Conservation (phyloP, 148 eudicot genomes). For the Drosera capensis region DNA sequence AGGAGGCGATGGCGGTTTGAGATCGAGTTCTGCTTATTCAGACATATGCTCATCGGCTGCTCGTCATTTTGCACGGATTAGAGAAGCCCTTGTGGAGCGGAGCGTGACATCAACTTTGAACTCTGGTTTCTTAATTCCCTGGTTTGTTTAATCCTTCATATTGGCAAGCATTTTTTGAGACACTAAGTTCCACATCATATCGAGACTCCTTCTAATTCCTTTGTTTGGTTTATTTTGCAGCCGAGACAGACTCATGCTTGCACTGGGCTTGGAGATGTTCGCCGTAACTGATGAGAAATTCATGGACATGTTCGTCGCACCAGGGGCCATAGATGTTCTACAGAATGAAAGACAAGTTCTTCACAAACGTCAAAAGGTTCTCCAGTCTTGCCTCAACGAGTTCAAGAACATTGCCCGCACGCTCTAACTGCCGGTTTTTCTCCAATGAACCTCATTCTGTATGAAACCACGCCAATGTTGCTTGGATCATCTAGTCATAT, state of each 20-base stretch:
- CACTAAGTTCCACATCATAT: not conserved
- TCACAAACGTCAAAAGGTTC: constrained; percentile 78
- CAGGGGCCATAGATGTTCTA: constrained; percentile 75
- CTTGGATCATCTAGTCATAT: too few species aligned
- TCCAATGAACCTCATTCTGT: too few species aligned
- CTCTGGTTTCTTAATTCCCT: constrained; percentile 87
- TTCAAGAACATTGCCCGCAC: constrained; percentile 70
- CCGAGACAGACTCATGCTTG: constrained; percentile 70
- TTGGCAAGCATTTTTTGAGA: not conserved
- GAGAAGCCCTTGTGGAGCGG: constrained; percentile 81
- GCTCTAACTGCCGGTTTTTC: constrained; percentile 23
- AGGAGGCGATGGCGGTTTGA: constrained; percentile 27
- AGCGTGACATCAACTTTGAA: constrained; percentile 80
- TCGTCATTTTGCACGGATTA: constrained; percentile 88
- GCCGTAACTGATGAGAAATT: constrained; percentile 85
- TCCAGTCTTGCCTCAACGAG: constrained; percentile 78
- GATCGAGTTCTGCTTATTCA: constrained; percentile 63
- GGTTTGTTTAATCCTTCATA: constrained; percentile 36
- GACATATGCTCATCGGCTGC: constrained; percentile 84
- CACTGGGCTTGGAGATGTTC: constrained; percentile 73
- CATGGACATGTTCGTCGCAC: constrained; percentile 98
- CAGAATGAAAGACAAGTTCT: constrained; percentile 65
- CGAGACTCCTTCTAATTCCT: not conserved
- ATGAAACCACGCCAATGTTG: too few species aligned
- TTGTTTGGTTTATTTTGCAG: constrained; percentile 20